Percentiles rank a stretch among this genome's conserved stretches.
Evolutionary conservation across 495 filamentous ascomycete genomes (phyloP).

Genomic region (Delitschia confertaspora): DNA sequence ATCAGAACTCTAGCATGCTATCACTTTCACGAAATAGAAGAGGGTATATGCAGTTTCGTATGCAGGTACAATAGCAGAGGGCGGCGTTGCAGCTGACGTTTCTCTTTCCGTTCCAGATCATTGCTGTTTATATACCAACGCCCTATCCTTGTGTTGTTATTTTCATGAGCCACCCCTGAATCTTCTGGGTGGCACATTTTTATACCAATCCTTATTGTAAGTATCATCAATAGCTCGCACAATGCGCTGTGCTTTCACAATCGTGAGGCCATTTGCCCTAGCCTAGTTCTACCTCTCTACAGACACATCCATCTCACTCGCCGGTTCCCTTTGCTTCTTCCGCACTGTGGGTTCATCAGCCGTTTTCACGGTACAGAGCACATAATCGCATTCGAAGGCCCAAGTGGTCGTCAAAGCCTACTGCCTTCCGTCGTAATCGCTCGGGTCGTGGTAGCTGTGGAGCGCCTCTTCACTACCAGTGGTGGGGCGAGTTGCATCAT

Average conservation of each 20-base stretch:
- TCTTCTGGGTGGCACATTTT: constrained; percentile 27
- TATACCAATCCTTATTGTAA: constrained; percentile 32
- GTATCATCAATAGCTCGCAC: constrained; percentile 29
- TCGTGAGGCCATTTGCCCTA: constrained; percentile 25
- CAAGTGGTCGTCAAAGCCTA: constrained; percentile 19
- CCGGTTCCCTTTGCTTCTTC: constrained; percentile 30
- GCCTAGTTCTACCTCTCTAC: constrained; percentile 25
- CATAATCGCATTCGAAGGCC: constrained; percentile 27
- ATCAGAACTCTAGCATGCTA: no score
- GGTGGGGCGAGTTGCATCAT: constrained; percentile 17
- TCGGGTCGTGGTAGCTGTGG: constrained; percentile 7
- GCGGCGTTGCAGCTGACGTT: no score
- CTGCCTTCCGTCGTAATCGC: constrained; percentile 16
- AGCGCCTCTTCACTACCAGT: constrained; percentile 19
- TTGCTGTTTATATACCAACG: no score
- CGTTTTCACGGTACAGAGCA: constrained; percentile 25
- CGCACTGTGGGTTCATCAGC: constrained; percentile 28
- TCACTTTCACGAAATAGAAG: no score
- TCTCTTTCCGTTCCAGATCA: no score
- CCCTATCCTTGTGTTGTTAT: no score
- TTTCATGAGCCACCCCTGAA: constrained; percentile 31
- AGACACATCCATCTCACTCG: constrained; percentile 30
- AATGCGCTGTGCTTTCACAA: constrained; percentile 29
- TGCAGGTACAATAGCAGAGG: no score
- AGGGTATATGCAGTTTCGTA: no score